Conservation (phyloP, 2,329 filamentous ascomycete species). For the Colletotrichum abscissum region DNA sequence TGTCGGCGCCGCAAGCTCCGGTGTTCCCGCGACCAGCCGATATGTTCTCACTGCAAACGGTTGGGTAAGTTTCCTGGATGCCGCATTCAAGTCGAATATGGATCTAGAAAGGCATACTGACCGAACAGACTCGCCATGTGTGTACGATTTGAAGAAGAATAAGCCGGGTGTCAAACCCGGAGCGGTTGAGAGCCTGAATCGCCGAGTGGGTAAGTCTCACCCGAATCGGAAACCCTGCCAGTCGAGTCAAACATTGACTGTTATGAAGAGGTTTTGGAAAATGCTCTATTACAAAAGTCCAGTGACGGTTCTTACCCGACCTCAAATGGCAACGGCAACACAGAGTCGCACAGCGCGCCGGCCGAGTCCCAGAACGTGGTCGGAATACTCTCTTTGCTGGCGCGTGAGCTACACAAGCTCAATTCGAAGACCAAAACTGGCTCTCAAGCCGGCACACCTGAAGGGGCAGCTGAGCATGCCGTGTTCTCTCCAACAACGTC, state of each 20-base stretch:
- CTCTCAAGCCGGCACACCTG: constrained; percentile 11
- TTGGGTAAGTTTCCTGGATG: constrained; percentile 37
- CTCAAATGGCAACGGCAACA: background rate
- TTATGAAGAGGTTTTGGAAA: constrained; percentile 29
- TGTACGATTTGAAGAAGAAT: constrained; percentile 40
- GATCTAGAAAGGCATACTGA: background rate
- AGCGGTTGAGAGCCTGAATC: constrained; percentile 38
- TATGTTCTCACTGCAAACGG: constrained; percentile 45
- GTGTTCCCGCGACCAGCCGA: constrained; percentile 48
- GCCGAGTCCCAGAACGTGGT: constrained; percentile 33
- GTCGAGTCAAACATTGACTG: background rate
- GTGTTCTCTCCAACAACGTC: constrained; percentile 24
- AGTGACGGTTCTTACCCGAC: background rate
- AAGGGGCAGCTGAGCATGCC: constrained; percentile 1
- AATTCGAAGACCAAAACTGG: constrained; percentile 1
- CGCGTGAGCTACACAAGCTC: constrained; percentile 38
- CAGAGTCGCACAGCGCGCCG: background rate
- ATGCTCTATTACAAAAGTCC: constrained; percentile 28
- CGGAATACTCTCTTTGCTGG: constrained; percentile 36
- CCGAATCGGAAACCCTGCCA: too few species aligned
- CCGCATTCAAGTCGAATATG: background rate
- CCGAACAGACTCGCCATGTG: constrained; percentile 38
- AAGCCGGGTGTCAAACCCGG: constrained; percentile 41
- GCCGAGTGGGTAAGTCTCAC: constrained; percentile 37
- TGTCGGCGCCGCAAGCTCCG: constrained; percentile 48